phyloP scores from a whole-genome alignment of 805 yeast species.

The Priceomyces castillae region DNA sequence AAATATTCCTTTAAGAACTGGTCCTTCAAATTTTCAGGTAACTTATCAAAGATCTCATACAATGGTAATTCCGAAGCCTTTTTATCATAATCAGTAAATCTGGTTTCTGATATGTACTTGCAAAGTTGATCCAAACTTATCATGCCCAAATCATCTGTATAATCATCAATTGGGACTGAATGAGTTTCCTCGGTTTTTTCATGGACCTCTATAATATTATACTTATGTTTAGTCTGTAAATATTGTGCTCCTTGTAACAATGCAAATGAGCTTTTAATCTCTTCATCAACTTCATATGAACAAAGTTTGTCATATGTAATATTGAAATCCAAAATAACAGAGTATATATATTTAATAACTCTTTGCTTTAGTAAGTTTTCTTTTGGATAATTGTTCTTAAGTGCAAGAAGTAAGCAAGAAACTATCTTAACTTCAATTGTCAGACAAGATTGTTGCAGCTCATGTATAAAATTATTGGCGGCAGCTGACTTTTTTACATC shows the following conservation, averaged over 20 bases:
- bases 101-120: conserved; percentile 17
- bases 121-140: conserved; percentile 21
- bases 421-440: neutral
- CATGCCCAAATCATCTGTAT: conserved; percentile 17
- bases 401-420: neutral
- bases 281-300: too few species aligned
- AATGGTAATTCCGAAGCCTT: conserved; percentile 6
- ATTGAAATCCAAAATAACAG: neutral
- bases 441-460: neutral
- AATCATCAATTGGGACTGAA: neutral
- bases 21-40: conserved; percentile 8
- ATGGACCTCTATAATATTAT: too few species aligned
- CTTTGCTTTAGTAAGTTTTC: neutral
- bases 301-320: neutral
- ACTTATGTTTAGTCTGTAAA: too few species aligned
- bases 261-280: too few species aligned
- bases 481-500: neutral
- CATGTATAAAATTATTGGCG: neutral
- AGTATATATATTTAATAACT: conserved; percentile 3
- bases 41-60: conserved; percentile 21
- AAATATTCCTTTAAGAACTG: conserved; percentile 25
- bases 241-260: too few species aligned
- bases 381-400: neutral
- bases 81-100: conserved; percentile 12
- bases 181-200: too few species aligned